phyloP scores from a whole-genome alignment of 2,329 filamentous ascomycete genomes.

The Boeremia lycopersici region DNA sequence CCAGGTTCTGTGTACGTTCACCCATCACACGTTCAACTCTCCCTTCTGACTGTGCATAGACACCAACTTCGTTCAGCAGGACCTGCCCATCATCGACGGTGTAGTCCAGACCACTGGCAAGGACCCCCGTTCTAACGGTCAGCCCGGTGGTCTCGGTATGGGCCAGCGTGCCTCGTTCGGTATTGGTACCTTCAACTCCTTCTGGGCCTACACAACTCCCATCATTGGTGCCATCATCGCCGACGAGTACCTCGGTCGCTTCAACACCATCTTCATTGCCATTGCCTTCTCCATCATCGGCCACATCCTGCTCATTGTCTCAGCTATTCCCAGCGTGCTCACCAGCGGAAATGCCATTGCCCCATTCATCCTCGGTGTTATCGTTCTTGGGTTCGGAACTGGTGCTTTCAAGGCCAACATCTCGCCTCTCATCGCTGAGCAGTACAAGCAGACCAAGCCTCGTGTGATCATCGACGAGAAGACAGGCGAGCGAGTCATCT shows the following conservation, averaged over 20 bases:
- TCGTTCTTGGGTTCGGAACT: conserved; percentile 54
- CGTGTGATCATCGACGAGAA: conserved; percentile 60
- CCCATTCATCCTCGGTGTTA: conserved; percentile 57
- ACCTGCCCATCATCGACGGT: conserved; percentile 45
- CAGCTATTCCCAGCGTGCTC: conserved; percentile 57
- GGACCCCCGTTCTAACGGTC: conserved; percentile 36
- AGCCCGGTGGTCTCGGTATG: conserved; percentile 45
- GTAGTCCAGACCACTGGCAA: conserved; percentile 39
- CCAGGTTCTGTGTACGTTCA: conserved; percentile 64
- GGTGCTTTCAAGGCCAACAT: conserved; percentile 56
- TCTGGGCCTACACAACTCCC: conserved; percentile 51
- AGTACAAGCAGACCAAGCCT: conserved; percentile 66
- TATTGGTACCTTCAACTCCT: conserved; percentile 47
- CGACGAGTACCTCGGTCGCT: conserved; percentile 64
- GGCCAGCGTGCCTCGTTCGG: conserved; percentile 47
- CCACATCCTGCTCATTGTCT: conserved; percentile 60
- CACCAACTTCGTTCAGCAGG: conserved; percentile 49
- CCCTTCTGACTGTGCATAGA: conserved; percentile 29
- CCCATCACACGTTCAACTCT: background rate
- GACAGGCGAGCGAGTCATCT: conserved; percentile 70
- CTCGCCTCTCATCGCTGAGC: conserved; percentile 72
- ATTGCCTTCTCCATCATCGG: conserved; percentile 58
- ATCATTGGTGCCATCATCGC: conserved; percentile 62
- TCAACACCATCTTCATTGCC: conserved; percentile 64
- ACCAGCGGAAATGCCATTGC: conserved; percentile 53